Evolutionary conservation across 2,329 filamentous ascomycete species (phyloP), one percentile per base, ranked within the genome.

Genomic region (Diaporthe helianthi): DNA sequence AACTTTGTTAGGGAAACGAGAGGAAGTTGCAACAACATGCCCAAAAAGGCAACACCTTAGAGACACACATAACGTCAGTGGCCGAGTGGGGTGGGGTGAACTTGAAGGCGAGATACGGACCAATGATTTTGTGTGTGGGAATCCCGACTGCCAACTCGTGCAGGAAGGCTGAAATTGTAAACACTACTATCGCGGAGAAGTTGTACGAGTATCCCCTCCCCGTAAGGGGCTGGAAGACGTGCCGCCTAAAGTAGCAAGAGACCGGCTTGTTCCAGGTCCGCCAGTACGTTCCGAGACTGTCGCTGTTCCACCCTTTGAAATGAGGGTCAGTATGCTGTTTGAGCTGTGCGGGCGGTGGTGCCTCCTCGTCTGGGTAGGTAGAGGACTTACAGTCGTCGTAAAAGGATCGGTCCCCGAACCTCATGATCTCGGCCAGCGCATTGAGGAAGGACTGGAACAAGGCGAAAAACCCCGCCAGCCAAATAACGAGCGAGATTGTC

Each of bases 181-280:
- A 99, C 12, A 98, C 96, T 69, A 91, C 85, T 33, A 92, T 83
- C 75, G 93, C 95, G 1, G 96, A 93, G 0, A 86, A 78, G 3
- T 83, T 80, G 10, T 90, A 86, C 68, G 87, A 92, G 85, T 93
- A 94, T 1, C 96, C 96, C 55, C 96, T 87, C 0, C 93, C 93
- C 38, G 97, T 86, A 72, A 99, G 85, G 1, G 96, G 96, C 47
- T 91, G 91, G 81, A 96, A 98, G 64, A 99, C 89, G 78, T 99
- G 96, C 46, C 96, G 86, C 76, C 93, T 94, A 90, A 99, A 98
- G 80, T 97, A 99, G 69, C 94, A 91, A 77, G 97, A 97, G 7
- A 99, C 95, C 0, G 96, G 96, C 78, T 97, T 97, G 82, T 99
- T 99, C 96, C 96, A 99, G 0, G 91, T 92, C 26, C 94, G 90